Base-by-base conservation (phyloP, 2,329 filamentous ascomycete species). In the Beauveria sp. region DNA sequence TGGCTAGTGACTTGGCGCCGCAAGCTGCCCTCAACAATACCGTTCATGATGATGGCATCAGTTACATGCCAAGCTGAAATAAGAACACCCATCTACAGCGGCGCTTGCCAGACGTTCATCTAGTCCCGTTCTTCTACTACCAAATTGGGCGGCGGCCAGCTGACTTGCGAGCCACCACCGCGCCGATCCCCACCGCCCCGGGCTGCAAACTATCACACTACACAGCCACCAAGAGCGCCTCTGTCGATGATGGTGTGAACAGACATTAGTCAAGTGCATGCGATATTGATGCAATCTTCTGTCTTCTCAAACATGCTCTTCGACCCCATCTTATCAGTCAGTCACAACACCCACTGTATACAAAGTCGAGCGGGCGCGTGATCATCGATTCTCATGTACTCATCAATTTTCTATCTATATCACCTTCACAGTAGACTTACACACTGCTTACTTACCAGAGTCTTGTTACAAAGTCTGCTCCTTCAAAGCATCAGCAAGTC, bases 401-500 rank as follows among this genome's bases (percentile, higher is more conserved):
- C 31, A 34, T 38, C 34, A 50, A 18, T 20, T 40, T 38, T 46
- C 20, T 22, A 50, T 58, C 20, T 60, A 10, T 22, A 43, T 49
- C 22, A 14, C n/a, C 48, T 50, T 20, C 34, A 26, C 18, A 26
- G 28, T 24, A 60, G 14, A 60, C 57, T 26, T 20, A 24, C 34
- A 34, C 52, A 34, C 24, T 26, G 49, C 40, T 54, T n/a, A 49
- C 40, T 54, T 24, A 49, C 20, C 26, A 53, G 40, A 46, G 28
- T 53, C 38, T 34, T 46, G 7, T 60, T 60, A 46, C 49, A 52
- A 45, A 10, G 3, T 28, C 49, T n/a, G 22, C 26, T 26, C 18
- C 18, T n/a, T 69, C 78, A 89, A 69, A 89, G 76, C 72, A 87
- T 78, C 69, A 93, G 76, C 73, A 93, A 76, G 76, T 93, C 89